Evolutionary conservation across 2,329 filamentous ascomycete genomes (phyloP).

Genomic region (Penicillium expansum): DNA sequence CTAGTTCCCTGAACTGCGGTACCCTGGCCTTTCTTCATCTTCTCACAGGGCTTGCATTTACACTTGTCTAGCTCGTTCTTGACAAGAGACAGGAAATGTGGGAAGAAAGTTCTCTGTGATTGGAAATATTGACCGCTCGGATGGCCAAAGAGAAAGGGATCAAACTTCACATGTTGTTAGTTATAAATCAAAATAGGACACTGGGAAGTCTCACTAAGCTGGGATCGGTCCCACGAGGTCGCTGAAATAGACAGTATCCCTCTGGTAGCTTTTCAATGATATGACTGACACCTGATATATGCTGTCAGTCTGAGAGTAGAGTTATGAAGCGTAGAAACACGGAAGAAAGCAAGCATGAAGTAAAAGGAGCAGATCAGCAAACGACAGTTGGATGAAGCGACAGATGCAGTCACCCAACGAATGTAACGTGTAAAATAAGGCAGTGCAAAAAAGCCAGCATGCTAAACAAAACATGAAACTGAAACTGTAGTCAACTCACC

Average conservation of each 20-base stretch:
- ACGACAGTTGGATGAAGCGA: not conserved
- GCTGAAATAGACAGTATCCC: constrained; percentile 54
- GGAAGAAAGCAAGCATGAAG: not conserved
- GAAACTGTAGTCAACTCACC: constrained; percentile 29
- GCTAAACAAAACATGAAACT: not conserved
- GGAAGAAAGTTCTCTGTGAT: constrained; percentile 54
- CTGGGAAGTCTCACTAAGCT: constrained; percentile 28
- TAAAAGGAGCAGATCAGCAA: not conserved
- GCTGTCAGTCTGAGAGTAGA: not conserved
- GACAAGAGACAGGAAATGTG: constrained; percentile 54
- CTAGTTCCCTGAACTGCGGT: constrained; percentile 1
- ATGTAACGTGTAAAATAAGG: not conserved
- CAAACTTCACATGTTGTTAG: constrained; percentile 38
- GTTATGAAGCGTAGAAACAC: not conserved
- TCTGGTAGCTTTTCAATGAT: constrained; percentile 53
- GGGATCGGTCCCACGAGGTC: constrained; percentile 42
- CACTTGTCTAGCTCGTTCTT: constrained; percentile 51
- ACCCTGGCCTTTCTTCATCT: constrained; percentile 9
- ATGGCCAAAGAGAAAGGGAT: constrained; percentile 59
- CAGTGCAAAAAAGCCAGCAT: not conserved
- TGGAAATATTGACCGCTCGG: constrained; percentile 51
- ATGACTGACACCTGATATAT: constrained; percentile 45
- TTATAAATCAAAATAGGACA: not conserved
- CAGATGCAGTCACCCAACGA: not conserved
- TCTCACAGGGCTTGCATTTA: constrained; percentile 50